These are phyloP conservation scores for Rubroshorea leprosula DNA, from an alignment of 345 rosid genomes.

Conservation along the genomic window DNA sequence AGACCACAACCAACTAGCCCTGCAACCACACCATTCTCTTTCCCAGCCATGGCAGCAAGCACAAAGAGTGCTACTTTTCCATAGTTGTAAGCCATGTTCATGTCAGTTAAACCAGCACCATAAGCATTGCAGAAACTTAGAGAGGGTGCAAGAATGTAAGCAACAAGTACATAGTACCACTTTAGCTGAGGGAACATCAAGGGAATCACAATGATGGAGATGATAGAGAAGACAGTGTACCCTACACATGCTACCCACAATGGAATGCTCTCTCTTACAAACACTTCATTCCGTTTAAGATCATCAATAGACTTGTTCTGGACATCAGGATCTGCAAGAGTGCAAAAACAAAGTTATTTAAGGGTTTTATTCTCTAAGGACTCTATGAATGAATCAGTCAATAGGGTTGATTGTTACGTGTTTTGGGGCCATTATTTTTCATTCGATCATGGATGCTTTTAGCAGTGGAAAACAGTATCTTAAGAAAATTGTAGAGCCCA, in stretches of 20 bases:
- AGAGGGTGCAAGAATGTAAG: slow-evolving; percentile 79
- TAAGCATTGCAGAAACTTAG: slow-evolving; percentile 96
- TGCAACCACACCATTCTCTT: slow-evolving; percentile 66
- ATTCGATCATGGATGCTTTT: slow-evolving; percentile 32
- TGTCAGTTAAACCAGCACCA: slow-evolving; percentile 91
- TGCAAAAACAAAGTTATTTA: slow-evolving; percentile 1
- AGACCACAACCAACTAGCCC: slow-evolving; percentile 91
- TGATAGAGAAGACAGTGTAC: slow-evolving; percentile 53
- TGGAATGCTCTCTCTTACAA: slow-evolving; percentile 69
- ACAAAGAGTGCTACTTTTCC: slow-evolving; percentile 89
- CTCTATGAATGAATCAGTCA: too few species aligned
- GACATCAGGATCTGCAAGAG: slow-evolving; percentile 26
- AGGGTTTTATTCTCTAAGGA: neutral
- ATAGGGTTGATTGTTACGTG: slow-evolving; percentile 29
- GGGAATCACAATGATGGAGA: slow-evolving; percentile 68
- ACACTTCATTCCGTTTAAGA: slow-evolving; percentile 54
- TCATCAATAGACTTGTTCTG: slow-evolving; percentile 23
- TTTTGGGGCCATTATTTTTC: slow-evolving; percentile 27
- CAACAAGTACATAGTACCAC: slow-evolving; percentile 83
- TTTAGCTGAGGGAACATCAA: slow-evolving; percentile 82
- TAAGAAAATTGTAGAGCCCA: slow-evolving; percentile 86
- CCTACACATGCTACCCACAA: slow-evolving; percentile 77
- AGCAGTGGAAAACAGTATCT: slow-evolving; percentile 57
- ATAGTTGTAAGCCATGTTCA: slow-evolving; percentile 94
- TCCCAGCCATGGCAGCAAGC: slow-evolving; percentile 68